A percentile compares a stretch with the other conserved stretches of the same genome.
phyloP scores from a whole-genome alignment of 371 early-diverging fungal genomes.

The Mucor racemosus region DNA sequence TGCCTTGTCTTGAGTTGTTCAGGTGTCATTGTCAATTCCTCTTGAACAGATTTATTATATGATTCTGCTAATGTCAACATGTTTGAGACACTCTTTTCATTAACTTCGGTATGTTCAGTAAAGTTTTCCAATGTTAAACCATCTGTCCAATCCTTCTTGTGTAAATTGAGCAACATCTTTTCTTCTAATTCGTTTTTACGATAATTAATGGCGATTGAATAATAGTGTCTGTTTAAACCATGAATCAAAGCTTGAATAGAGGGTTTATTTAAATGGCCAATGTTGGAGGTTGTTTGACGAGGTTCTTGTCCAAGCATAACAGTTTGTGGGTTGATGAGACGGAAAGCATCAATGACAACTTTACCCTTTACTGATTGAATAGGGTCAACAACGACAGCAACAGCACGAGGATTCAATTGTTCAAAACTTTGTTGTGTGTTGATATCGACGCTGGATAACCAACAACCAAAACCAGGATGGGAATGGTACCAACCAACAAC shows the following conservation, averaged over 20 bases:
- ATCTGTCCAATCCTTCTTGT: conserved; percentile 99
- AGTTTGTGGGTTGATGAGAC: conserved; percentile 93
- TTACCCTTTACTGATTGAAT: conserved; percentile 99
- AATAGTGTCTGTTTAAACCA: conserved; percentile 99
- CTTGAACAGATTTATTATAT: conserved; percentile 96
- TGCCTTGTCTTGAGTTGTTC: conserved; percentile 96
- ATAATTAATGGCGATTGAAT: conserved; percentile 99
- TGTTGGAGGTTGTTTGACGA: conserved; percentile 99
- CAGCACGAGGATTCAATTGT: conserved; percentile 94
- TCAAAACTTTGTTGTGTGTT: conserved; percentile 99
- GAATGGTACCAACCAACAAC: conserved; percentile 99
- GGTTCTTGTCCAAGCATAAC: conserved; percentile 94
- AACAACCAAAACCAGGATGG: conserved; percentile 99
- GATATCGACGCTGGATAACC: conserved; percentile 99
- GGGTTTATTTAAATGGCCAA: conserved; percentile 99
- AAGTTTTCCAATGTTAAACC: conserved; percentile 92
- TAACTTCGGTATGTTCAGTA: conserved; percentile 77
- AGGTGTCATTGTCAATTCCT: conserved; percentile 92
- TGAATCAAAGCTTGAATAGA: conserved; percentile 98
- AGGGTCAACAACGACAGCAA: conserved; percentile 99
- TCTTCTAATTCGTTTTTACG: conserved; percentile 99
- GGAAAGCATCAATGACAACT: conserved; percentile 99
- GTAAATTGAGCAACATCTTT: conserved; percentile 98
- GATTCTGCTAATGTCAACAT: conserved; percentile 90
- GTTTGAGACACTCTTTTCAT: conserved; percentile 79